Evolutionary conservation across 2,329 filamentous ascomycete species (phyloP).

Genomic region (Tolypocladium album): DNA sequence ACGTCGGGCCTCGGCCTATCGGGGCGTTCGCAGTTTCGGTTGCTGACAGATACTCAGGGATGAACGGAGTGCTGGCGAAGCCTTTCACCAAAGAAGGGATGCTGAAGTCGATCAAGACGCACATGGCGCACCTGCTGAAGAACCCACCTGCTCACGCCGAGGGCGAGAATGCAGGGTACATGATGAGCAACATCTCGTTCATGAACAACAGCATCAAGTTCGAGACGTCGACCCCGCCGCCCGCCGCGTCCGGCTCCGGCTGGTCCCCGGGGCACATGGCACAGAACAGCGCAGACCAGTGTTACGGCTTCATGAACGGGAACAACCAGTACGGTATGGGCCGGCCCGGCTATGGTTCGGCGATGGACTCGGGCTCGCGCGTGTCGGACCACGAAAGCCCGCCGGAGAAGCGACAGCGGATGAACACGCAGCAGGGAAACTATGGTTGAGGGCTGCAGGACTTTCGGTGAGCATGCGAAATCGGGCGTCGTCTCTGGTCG

Average conservation of each 20-base stretch:
- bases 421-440: slow-evolving; percentile 31
- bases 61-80: slow-evolving; percentile 96
- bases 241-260: slow-evolving; percentile 34
- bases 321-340: slow-evolving; percentile 26
- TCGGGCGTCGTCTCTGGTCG: neutral
- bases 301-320: slow-evolving; percentile 35
- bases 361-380: slow-evolving; percentile 17
- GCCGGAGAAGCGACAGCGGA: slow-evolving; percentile 41
- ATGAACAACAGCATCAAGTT: slow-evolving; percentile 34
- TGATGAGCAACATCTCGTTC: slow-evolving; percentile 20
- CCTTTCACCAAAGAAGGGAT: slow-evolving; percentile 88
- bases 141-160: slow-evolving; percentile 38
- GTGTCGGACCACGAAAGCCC: slow-evolving; percentile 30
- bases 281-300: slow-evolving; percentile 32
- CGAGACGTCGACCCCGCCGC: slow-evolving; percentile 44
- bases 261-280: slow-evolving; percentile 41
- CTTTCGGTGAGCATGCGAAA: neutral
- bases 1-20: slow-evolving; percentile 24
- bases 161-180: slow-evolving; percentile 19
- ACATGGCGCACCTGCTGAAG: slow-evolving; percentile 75
- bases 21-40: neutral
- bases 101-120: slow-evolving; percentile 76
- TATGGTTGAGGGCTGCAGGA: slow-evolving; percentile 19
- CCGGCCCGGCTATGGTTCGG: slow-evolving; percentile 12
- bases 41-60: slow-evolving; percentile 44